Evolutionary conservation across 345 rosid species (phyloP), one percentile per base, ranked within the genome.

Genomic region (Acer campestre): DNA sequence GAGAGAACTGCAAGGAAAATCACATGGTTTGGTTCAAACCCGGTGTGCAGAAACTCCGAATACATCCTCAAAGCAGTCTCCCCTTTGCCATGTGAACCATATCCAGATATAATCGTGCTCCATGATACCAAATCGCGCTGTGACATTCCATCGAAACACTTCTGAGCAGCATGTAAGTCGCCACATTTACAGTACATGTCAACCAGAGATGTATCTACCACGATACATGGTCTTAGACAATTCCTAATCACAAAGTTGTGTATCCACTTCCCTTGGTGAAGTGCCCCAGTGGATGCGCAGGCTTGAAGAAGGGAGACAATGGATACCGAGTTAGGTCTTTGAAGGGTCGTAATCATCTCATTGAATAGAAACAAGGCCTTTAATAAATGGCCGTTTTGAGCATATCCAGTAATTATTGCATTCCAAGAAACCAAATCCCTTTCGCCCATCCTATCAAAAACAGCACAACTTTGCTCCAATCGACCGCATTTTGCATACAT

Each of bases 111-210:
- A 67, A 94, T 86, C 29, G 95, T 82, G 77, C 91, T 85, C 89
- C 93, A 93, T 18, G 90, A 80, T 55, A 91, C 87, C 76, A 87
- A 77, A 86, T 93, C 97, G 61, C 85, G 83, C 58, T 70, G 70
- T 27, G 72, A 66, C 81, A 87, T 90, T 62, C 79, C 75, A 61
- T 84, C 79, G 51, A 94, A 93, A 83, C 97, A 89, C 76, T 86
- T 93, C 67, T 68, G 82, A 49, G 97, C 94, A 82, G 84, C 63
- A 77, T 80, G 86, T 80, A 93, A 77, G 79, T 81, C 77, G 51
- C 98, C 94, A 67, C 97, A 91, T 87, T 94, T 94, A 66, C 87
- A 86, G 77, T 94, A 94, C 90, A 90, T 87, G 86, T 91, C 95
- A 79, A 90, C 84, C 66, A 94, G 79, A 79, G 94, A 92, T 65